Base-by-base conservation (phyloP, 164 flowering plant species). In the Berberis thunbergii region DNA sequence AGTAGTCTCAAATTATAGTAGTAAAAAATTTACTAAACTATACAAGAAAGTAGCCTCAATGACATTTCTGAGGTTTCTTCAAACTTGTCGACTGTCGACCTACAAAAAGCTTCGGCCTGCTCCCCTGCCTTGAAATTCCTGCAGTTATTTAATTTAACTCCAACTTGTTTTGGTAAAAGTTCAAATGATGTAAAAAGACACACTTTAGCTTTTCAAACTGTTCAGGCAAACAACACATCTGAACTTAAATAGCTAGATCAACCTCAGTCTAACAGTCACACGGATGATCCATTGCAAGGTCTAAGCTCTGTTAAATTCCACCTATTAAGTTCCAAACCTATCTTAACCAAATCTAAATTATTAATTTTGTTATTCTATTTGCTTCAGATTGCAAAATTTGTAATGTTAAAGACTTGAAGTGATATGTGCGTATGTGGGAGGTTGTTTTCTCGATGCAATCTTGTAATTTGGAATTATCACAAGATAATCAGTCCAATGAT, bases 121-220 rank as follows among this genome's bases (percentile, higher is more conserved):
- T 26, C 26, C 26, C 85, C 97, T 69, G 64, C 96, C 66, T 70
- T 94, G 57, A 94, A 89, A 74, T 91, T 94, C 62, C 98, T 97
- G 46, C 98, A 86, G 43, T 75, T 94, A 57, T 90, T 94, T 77
- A 88, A 86, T 69, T 80, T 77, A 71, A 86, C 93, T 45, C 96
- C 99, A 55, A 87, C 79, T 77, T 88, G 94, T 64, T 81, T 90
- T 49, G 89, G 81, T 13, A 89, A 85, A 76, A 78, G 80, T 63
- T 86, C 84, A 67, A 83, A 77, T 58, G 43, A 73, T 64, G 91
- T 82, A 67, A 94, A 80, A 74, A 78, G 88, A 62, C 80, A 80
- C 1, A 65, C 58, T 54, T 43, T 62, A 56, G 71, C 75, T 57
- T 60, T 85, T 70, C 89, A 82, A 73, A 66, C 73, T 50, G 78